Percentiles rank a stretch among this genome's conserved stretches.
Conservation (phyloP, 2,329 filamentous ascomycete genomes). For the Ceratocystis eucalypticola region DNA sequence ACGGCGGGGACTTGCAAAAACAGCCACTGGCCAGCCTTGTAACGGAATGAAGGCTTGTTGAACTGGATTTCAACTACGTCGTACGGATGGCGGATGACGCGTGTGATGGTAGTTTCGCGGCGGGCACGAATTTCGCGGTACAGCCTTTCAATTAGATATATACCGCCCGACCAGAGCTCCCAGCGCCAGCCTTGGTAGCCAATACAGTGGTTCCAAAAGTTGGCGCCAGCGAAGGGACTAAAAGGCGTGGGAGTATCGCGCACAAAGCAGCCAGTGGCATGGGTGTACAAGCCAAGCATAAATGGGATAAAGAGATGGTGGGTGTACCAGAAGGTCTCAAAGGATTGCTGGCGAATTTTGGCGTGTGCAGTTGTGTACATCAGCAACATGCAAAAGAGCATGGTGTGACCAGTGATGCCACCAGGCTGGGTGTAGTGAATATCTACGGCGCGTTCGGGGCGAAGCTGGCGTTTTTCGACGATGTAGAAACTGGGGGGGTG, state of each 20-base stretch:
- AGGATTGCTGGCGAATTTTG: constrained; percentile 90
- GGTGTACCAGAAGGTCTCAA: constrained; percentile 98
- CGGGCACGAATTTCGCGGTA: constrained; percentile 82
- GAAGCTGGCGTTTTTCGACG: constrained; percentile 72
- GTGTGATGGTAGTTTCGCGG: constrained; percentile 76
- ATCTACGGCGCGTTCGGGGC: constrained; percentile 65
- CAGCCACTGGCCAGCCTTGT: constrained; percentile 86
- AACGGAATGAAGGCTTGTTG: constrained; percentile 74
- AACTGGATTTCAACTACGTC: constrained; percentile 87
- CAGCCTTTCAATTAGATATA: constrained; percentile 79
- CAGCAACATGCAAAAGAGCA: constrained; percentile 94
- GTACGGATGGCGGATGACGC: constrained; percentile 90
- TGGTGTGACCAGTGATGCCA: constrained; percentile 89
- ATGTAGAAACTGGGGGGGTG: constrained; percentile 57
- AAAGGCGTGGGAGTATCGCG: constrained; percentile 58
- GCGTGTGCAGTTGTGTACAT: constrained; percentile 96
- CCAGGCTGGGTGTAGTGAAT: constrained; percentile 85
- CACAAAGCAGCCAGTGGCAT: constrained; percentile 92
- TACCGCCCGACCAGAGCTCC: constrained; percentile 73
- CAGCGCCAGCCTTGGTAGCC: constrained; percentile 96
- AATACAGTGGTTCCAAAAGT: constrained; percentile 86
- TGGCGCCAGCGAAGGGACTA: constrained; percentile 70
- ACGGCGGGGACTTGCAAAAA: constrained; percentile 76
- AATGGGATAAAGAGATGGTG: constrained; percentile 97
- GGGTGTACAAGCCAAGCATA: constrained; percentile 83